Conservation (phyloP, 345 rosid genomes). For the Bretschneidera sinensis region DNA sequence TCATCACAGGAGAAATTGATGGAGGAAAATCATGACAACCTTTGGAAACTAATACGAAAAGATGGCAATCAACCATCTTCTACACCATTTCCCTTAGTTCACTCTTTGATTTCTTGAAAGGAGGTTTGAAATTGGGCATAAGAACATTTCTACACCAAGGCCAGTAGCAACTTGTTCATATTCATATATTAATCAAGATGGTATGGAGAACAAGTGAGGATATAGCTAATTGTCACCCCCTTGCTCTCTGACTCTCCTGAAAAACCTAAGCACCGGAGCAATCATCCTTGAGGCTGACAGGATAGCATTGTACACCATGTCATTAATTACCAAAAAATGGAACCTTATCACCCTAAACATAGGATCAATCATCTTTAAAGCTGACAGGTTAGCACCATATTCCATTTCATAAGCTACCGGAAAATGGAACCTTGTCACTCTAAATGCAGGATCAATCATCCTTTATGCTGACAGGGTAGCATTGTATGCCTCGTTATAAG, state of each 20-base stretch:
- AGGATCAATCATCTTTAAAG: not conserved
- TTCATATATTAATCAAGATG: not conserved
- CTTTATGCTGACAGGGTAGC: not conserved
- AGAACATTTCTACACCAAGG: not conserved
- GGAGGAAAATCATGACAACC: no score
- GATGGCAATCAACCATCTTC: no score
- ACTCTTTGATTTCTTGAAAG: not conserved
- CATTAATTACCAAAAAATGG: slow-evolving; percentile 21
- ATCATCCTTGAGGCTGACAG: not conserved
- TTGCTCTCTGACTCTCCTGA: not conserved
- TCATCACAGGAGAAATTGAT: no score
- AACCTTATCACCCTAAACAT: slow-evolving; percentile 20
- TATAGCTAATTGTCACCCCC: not conserved
- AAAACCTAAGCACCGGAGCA: not conserved
- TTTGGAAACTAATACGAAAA: no score
- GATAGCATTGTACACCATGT: slow-evolving; percentile 22
- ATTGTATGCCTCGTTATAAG: slow-evolving; percentile 25
- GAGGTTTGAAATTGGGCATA: not conserved
- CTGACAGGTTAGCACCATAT: slow-evolving; percentile 11
- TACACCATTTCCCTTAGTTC: no score
- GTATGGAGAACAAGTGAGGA: not conserved
- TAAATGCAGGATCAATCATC: not conserved
- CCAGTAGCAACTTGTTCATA: not conserved
- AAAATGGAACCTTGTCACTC: slow-evolving; percentile 33
- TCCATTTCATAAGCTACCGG: slow-evolving; percentile 16